Conservation (phyloP, 202 grass and related monocot genomes). For the Hordeum pubiflorum region DNA sequence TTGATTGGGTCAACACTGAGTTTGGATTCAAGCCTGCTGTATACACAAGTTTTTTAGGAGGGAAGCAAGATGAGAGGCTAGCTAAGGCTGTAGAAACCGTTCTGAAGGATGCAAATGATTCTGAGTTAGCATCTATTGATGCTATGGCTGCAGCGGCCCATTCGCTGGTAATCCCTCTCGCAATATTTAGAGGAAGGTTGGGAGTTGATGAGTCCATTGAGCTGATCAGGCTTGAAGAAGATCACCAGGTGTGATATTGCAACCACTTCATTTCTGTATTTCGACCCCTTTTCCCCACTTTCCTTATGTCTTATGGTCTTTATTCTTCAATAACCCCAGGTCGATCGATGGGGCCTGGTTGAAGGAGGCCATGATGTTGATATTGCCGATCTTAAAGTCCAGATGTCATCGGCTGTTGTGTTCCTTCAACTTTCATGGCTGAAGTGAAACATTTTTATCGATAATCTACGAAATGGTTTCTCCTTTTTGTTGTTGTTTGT, state of each 20-base stretch:
- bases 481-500: slow-evolving; percentile 8
- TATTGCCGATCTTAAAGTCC: slow-evolving; percentile 82
- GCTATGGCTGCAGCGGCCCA: slow-evolving; percentile 86
- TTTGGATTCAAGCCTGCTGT: slow-evolving; percentile 67
- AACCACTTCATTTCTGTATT: neutral
- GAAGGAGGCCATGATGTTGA: slow-evolving; percentile 98
- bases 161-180: slow-evolving; percentile 83
- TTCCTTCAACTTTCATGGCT: slow-evolving; percentile 63
- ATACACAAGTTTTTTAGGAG: slow-evolving; percentile 69
- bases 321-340: slow-evolving; percentile 21
- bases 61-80: slow-evolving; percentile 69
- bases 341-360: slow-evolving; percentile 90
- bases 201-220: slow-evolving; percentile 80
- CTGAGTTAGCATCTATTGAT: slow-evolving; percentile 81
- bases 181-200: slow-evolving; percentile 55
- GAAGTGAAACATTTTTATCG: slow-evolving; percentile 8
- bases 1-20: slow-evolving; percentile 77
- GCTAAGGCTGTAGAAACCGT: slow-evolving; percentile 45
- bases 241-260: slow-evolving; percentile 58
- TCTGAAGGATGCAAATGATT: slow-evolving; percentile 58
- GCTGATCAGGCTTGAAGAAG: slow-evolving; percentile 91
- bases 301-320: slow-evolving; percentile 10
- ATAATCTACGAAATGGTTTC: neutral
- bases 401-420: slow-evolving; percentile 74
- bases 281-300: neutral